A percentile compares a stretch with the other conserved stretches of the same genome.
phyloP scores from a whole-genome alignment of 2,329 filamentous ascomycete species.

The Colletotrichum sp. region DNA sequence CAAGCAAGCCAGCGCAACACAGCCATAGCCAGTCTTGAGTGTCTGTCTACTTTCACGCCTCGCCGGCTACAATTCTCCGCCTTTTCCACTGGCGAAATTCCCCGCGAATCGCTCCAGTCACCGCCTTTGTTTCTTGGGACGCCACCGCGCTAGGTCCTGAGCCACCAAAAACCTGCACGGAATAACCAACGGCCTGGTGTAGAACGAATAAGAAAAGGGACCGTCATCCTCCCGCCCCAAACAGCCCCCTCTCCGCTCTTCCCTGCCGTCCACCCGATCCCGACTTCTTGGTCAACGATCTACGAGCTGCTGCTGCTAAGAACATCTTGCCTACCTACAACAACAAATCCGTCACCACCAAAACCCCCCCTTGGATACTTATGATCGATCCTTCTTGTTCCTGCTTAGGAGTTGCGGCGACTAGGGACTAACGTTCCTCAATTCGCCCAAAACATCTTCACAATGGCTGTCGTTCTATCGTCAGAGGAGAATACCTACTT shows the following conservation, averaged over 20 bases:
- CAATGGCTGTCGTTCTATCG: constrained; percentile 62
- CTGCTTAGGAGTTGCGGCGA: constrained; percentile 1
- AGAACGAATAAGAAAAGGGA: constrained; percentile 21
- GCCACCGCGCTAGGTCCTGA: constrained; percentile 23
- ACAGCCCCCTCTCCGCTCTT: constrained; percentile 1
- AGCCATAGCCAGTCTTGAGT: background rate
- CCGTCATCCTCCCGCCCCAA: constrained; percentile 14
- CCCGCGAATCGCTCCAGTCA: constrained; percentile 24
- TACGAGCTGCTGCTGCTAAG: background rate
- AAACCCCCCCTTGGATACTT: background rate
- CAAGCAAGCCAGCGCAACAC: background rate
- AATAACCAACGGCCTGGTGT: constrained; percentile 20
- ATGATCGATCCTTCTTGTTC: constrained; percentile 8
- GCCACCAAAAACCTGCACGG: constrained; percentile 20
- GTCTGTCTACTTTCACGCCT: constrained; percentile 11
- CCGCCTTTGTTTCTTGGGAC: constrained; percentile 25
- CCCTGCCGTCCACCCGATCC: constrained; percentile 4
- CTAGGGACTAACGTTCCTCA: constrained; percentile 15
- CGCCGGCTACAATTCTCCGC: constrained; percentile 7
- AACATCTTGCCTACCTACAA: background rate
- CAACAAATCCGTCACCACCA: background rate
- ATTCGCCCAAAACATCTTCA: constrained; percentile 14
- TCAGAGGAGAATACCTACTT: constrained; percentile 65
- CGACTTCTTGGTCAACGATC: constrained; percentile 14
- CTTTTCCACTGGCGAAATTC: constrained; percentile 14